phyloP scores from a whole-genome alignment of 225 moss, liverwort and hornwort species.

The Bryoerythrophyllum caledonicum region DNA sequence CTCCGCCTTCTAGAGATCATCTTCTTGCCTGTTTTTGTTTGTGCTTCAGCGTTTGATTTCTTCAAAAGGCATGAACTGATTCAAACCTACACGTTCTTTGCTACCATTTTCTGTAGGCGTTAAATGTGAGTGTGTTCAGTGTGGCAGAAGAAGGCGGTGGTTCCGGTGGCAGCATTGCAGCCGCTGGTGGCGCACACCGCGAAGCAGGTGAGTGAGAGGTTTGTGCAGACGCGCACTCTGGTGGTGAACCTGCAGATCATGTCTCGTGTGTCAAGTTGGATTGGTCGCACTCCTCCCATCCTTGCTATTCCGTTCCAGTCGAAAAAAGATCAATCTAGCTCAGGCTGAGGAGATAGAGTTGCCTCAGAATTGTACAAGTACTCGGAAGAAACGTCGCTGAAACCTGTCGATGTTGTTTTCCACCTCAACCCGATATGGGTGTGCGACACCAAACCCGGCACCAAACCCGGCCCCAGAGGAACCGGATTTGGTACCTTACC shows the following conservation, averaged over 20 bases:
- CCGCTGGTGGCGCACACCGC: conserved; percentile 71
- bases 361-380: not conserved
- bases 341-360: not conserved
- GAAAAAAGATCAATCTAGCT: conserved; percentile 15
- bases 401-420: not conserved
- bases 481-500: too few species aligned
- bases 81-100: too few species aligned
- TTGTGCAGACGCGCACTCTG: conserved; percentile 62
- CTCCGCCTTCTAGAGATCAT: too few species aligned
- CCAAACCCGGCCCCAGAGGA: too few species aligned
- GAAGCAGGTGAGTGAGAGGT: conserved; percentile 55
- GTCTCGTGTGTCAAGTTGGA: conserved; percentile 64
- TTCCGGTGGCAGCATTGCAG: conserved; percentile 57
- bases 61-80: too few species aligned
- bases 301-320: conserved; percentile 12
- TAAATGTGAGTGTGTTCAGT: conserved; percentile 53
- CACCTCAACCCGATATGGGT: too few species aligned
- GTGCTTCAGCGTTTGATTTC: too few species aligned
- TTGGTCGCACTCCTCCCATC: conserved; percentile 26
- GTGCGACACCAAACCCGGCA: too few species aligned
- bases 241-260: conserved; percentile 55
- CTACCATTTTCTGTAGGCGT: not conserved
- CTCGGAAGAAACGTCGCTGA: not conserved
- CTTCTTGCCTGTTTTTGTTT: too few species aligned
- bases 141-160: conserved; percentile 66